Base-by-base conservation (phyloP, 2,329 filamentous ascomycete species). In the Colletotrichum sp. region DNA sequence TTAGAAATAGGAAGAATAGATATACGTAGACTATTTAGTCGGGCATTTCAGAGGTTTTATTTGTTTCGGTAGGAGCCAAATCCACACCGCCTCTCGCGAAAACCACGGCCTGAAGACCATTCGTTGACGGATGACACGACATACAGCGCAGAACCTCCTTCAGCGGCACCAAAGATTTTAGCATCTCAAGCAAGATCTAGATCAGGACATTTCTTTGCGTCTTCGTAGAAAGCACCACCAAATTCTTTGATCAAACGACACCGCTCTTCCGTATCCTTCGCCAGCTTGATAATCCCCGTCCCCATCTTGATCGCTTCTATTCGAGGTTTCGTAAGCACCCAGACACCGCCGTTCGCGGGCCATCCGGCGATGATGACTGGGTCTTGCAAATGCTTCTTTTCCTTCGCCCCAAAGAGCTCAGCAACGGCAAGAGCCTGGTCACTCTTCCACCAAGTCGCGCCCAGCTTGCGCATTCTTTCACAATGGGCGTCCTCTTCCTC, bases 61-160 rank as follows among this genome's bases (percentile, higher is more conserved):
- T 49, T 4, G 0, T 49, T 9, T 4, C 18, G 5, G 5, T 49
- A 10, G 39, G 9, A 49, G 39, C 9, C 18, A 49, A 49, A 49
- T 3, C 0, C 1, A 49, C 9, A n/a, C 6, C 39, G 6, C 9
- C 39, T 12, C 39, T n/a, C 39, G 12, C 1, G 6, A n/a, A 2
- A n/a, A 4, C 9, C 18, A 49, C 39, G 5, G 18, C 12, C 39
- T n/a, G 18, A 49, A 12, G 18, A 12, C 18, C 18, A n/a, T n/a
- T 44, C 39, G 18, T 49, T 49, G 39, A 49, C 9, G 18, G 18
- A 49, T 49, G 18, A n/a, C 18, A 49, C 39, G 2, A n/a, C 39
- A n/a, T 49, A 4, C 39, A 49, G 39, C 18, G 39, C 39, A 49
- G 39, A 49, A n/a, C 18, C 39, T 2, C 18, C 9, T 44, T n/a